Conservation (phyloP, 306 rosid genomes). For the Oxytropis ochrocephala region DNA sequence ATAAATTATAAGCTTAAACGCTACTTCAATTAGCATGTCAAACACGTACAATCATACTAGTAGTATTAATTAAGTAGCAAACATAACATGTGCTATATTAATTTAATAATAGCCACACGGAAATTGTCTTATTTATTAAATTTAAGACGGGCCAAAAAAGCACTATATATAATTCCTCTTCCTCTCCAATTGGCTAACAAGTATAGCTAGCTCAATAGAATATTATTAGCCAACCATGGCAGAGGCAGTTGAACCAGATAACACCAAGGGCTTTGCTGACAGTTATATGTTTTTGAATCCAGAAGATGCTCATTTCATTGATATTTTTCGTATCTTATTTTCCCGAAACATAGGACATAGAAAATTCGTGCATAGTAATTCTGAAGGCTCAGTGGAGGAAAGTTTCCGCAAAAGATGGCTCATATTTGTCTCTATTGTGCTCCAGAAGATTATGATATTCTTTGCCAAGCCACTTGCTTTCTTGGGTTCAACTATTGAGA, state of each 20-base stretch:
- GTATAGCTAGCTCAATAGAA: not conserved
- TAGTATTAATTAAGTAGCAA: no score
- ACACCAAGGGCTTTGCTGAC: slow-evolving; percentile 40
- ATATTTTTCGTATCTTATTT: slow-evolving; percentile 38
- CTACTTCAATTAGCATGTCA: no score
- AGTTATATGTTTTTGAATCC: slow-evolving; percentile 52
- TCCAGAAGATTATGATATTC: slow-evolving; percentile 36
- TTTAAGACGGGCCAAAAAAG: not conserved
- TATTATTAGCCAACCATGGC: not conserved
- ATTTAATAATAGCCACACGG: no score
- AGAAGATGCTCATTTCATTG: slow-evolving; percentile 42
- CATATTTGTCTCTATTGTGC: slow-evolving; percentile 40
- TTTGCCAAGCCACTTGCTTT: slow-evolving; percentile 31
- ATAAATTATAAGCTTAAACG: no score
- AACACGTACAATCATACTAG: no score
- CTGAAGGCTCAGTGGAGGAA: slow-evolving; percentile 16
- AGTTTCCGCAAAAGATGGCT: slow-evolving; percentile 46
- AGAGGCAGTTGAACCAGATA: slow-evolving; percentile 4
- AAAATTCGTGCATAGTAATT: slow-evolving; percentile 29
- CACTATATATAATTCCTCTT: not conserved
- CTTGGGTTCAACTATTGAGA: slow-evolving; percentile 38
- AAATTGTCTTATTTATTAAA: no score
- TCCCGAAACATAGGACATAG: slow-evolving; percentile 31
- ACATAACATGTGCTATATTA: no score
- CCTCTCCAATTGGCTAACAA: no score